Base-by-base conservation (phyloP, 768 basidiomycete species). In the Rubroboletus pulcherrimus region DNA sequence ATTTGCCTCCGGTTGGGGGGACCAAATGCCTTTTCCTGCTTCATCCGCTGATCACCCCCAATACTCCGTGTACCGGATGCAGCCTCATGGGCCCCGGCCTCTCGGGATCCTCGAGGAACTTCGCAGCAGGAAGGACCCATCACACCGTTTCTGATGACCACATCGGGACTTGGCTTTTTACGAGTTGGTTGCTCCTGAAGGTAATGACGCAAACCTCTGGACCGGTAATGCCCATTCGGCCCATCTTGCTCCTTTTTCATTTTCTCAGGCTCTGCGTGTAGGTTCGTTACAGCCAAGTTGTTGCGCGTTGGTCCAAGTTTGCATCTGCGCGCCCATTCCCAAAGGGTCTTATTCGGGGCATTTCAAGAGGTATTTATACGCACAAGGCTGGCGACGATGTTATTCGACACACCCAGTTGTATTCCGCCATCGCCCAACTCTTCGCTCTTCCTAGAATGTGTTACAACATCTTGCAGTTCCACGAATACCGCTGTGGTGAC, bases 401-500 rank as follows among this genome's bases (percentile, higher is more conserved):
- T 8, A 45, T 31, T 48, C 9, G 19, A 53, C 52, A 21, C 53
- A 38, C 55, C 51, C 57, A 53, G n/a, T 48, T 46, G 30, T 49
- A 14, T 40, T 39, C n/a, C 21, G 15, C 40, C 47, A 39, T 41
- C 42, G 19, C 29, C 21, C 58, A 39, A 43, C 45, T 54, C 50
- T 26, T 19, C 26, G 8, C 35, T 51, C 34, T 34, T 31, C 45
- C 45, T 35, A 51, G 5, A 26, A 76, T 75, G 73, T 76, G 74
- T 54, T 73, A 59, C 63, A 65, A 54, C 31, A 29, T 79, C 37
- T 59, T 68, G 10, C 63, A 75, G 40, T 71, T 67, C 54, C 59
- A 68, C 33, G 69, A 69, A 11, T 73, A 69, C 57, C 35, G 26
- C 7, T 79, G 78, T 56, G 15, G 54, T 14, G 75, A 80, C 55